These are phyloP conservation scores for Rhododendron williamsianum DNA, from an alignment of 148 eudicot genomes.

Conservation along the genomic window DNA sequence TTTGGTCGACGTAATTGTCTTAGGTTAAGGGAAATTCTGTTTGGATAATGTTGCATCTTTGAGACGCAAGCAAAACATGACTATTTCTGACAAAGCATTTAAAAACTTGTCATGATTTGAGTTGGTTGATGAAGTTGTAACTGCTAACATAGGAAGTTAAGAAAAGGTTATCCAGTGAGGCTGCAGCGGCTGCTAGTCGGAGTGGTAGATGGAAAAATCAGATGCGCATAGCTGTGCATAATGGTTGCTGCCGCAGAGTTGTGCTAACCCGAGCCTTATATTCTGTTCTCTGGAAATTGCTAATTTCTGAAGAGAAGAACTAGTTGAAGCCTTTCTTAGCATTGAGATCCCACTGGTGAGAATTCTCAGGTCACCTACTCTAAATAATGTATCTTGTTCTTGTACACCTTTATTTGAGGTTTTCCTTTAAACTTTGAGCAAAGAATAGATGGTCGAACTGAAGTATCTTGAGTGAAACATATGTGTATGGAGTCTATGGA, in stretches of 20 bases:
- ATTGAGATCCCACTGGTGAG: slow-evolving; percentile 77
- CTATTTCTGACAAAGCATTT: background rate
- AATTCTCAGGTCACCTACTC: background rate
- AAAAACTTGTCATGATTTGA: background rate
- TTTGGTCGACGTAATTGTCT: background rate
- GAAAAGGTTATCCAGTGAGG: slow-evolving; percentile 77
- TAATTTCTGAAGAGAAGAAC: slow-evolving; percentile 82
- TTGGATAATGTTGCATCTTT: background rate
- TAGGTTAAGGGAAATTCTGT: background rate
- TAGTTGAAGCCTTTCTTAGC: slow-evolving; percentile 58
- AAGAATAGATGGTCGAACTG: background rate
- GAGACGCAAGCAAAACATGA: background rate
- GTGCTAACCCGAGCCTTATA: slow-evolving; percentile 70
- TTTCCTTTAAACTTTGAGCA: background rate
- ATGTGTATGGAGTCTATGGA: background rate
- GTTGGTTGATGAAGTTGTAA: slow-evolving; percentile 1
- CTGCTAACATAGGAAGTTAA: slow-evolving; percentile 66
- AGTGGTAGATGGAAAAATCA: slow-evolving; percentile 98
- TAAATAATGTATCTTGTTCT: background rate
- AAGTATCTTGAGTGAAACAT: background rate
- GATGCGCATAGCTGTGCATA: slow-evolving; percentile 89
- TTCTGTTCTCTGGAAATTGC: slow-evolving; percentile 84
- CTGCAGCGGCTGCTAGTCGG: slow-evolving; percentile 74
- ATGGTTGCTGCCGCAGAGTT: slow-evolving; percentile 94
- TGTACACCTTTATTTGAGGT: background rate